Conservation (phyloP, 345 rosid species). For the Clarkia xantiana region DNA sequence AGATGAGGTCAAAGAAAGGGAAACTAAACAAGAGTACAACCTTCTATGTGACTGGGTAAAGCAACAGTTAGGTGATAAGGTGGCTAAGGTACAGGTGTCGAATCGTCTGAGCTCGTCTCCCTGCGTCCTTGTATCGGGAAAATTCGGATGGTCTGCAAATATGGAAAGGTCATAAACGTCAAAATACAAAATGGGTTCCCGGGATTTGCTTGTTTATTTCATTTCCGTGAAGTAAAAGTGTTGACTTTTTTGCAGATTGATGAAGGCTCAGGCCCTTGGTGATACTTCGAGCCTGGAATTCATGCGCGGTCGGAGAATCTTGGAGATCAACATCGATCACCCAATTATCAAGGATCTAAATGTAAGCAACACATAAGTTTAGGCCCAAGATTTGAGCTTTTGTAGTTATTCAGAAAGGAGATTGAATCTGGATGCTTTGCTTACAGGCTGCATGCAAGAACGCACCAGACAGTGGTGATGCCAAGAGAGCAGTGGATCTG, state of each 20-base stretch:
- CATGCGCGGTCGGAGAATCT: conserved; percentile 92
- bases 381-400: neutral
- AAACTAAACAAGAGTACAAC: conserved; percentile 58
- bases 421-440: conserved; percentile 45
- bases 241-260: conserved; percentile 36
- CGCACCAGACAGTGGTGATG: conserved; percentile 68
- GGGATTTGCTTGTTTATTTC: neutral
- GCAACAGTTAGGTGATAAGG: conserved; percentile 92
- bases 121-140: conserved; percentile 94
- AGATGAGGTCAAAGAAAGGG: conserved; percentile 88
- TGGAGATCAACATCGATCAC: conserved; percentile 91
- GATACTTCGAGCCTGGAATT: conserved; percentile 94
- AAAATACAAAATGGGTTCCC: neutral
- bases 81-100: conserved; percentile 91
- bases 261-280: conserved; percentile 99
- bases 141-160: conserved; percentile 98
- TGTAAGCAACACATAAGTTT: conserved; percentile 36
- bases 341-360: conserved; percentile 80
- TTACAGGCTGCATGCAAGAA: conserved; percentile 91
- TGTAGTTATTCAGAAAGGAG: neutral
- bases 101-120: conserved; percentile 90
- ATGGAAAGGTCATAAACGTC: conserved; percentile 72
- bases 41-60: conserved; percentile 93
- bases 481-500: conserved; percentile 83
- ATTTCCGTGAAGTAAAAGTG: neutral